Base-by-base conservation (phyloP, 495 filamentous ascomycete genomes). In the Cairneyella variabilis region DNA sequence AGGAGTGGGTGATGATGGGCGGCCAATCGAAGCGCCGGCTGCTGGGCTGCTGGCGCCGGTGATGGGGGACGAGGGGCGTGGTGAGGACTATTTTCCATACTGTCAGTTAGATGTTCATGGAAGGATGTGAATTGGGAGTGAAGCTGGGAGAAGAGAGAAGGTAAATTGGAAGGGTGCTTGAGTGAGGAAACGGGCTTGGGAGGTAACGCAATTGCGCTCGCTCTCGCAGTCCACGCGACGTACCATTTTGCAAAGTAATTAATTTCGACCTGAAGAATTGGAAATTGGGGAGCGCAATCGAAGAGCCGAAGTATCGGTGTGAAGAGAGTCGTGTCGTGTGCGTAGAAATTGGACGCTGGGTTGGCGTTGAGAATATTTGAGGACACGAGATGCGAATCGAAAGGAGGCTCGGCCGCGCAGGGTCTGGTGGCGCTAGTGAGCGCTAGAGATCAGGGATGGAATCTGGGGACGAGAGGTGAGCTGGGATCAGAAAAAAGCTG, bases 1-100 rank as follows among this genome's bases (percentile, higher is more conserved):
- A 45, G 88, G 83, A 56, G 88, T 80, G 34, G 93, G 93, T 44
- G 92, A 96, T 26, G 88, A 83, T 34, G 88, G 84, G 53, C 92
- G 88, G 59, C 76, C 82, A 62, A 80, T 80, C 62, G 82, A 82
- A 50, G 81, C 75, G 66, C 80, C 85, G 52, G 83, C 76, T 59
- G 74, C 75, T n/a, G 57, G 54, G 26, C 30, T 39, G 54, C 48
- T 58, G n/a, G n/a, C n/a, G n/a, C n/a, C n/a, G n/a, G n/a, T n/a
- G 53, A 72, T 68, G 48, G 88, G 88, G 55, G 86, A 86, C 40
- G 75, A 73, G 45, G 89, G 71, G 58, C 85, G 83, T 59, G 90
- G 88, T 54, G 90, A 90, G 69, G 88, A 89, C 84, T 88, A 61
- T 48, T 55, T 10, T n/a, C n/a, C 16, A 16, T 18, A 3, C 1